Conservation (phyloP, 2,329 filamentous ascomycete genomes). For the Didymella pinodella region DNA sequence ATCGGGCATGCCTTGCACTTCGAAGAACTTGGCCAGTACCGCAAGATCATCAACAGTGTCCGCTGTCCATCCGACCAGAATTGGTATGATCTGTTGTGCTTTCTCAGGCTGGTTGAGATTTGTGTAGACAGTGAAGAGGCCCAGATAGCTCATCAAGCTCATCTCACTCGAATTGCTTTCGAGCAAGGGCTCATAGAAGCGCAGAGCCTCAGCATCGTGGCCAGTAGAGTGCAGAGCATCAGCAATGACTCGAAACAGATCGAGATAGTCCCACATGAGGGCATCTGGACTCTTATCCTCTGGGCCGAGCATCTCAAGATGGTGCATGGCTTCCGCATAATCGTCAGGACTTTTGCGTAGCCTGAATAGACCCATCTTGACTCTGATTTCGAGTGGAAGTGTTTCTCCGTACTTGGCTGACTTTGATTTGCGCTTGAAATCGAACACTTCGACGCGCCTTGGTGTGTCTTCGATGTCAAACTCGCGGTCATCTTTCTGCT, state of each 20-base stretch:
- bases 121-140: slow-evolving; percentile 69
- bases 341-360: slow-evolving; percentile 70
- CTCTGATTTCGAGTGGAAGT: slow-evolving; percentile 81
- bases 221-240: slow-evolving; percentile 63
- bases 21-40: slow-evolving; percentile 84
- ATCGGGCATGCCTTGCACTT: slow-evolving; percentile 70
- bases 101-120: slow-evolving; percentile 68
- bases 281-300: slow-evolving; percentile 61
- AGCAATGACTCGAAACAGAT: slow-evolving; percentile 78
- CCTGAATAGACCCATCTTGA: slow-evolving; percentile 85
- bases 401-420: slow-evolving; percentile 72
- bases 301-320: slow-evolving; percentile 71
- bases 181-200: slow-evolving; percentile 63
- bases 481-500: slow-evolving; percentile 80
- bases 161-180: slow-evolving; percentile 35
- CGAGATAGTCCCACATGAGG: slow-evolving; percentile 71
- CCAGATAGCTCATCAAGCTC: slow-evolving; percentile 42
- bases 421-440: slow-evolving; percentile 67
- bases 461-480: slow-evolving; percentile 79
- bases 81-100: slow-evolving; percentile 80
- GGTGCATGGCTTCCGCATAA: slow-evolving; percentile 71
- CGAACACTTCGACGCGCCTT: slow-evolving; percentile 68
- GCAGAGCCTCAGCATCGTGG: slow-evolving; percentile 63
- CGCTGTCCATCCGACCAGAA: slow-evolving; percentile 75
- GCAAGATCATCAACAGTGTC: slow-evolving; percentile 78